These are phyloP conservation scores for Xylariaceae sp. DNA, from an alignment of 2,329 filamentous ascomycete species.

Conservation along the genomic window DNA sequence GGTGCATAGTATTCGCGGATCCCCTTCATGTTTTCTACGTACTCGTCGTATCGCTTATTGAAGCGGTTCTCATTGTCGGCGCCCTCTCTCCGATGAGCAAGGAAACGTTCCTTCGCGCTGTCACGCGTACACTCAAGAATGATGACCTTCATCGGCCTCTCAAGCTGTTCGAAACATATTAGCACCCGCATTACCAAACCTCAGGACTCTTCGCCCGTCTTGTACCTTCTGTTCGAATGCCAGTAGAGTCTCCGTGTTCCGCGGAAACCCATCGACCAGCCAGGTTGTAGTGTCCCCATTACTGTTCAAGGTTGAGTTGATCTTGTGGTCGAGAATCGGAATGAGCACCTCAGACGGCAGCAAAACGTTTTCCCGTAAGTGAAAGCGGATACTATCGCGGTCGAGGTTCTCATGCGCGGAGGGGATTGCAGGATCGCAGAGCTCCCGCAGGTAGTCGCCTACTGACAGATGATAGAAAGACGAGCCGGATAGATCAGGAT, in stretches of 20 bases:
- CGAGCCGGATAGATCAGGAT: neutral
- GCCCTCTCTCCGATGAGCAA: slow-evolving; percentile 9
- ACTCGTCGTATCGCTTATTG: slow-evolving; percentile 11
- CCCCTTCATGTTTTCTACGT: slow-evolving; percentile 12
- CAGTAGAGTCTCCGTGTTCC: slow-evolving; percentile 12
- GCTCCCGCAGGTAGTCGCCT: slow-evolving; percentile 13
- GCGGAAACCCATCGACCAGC: slow-evolving; percentile 20
- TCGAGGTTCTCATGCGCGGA: neutral
- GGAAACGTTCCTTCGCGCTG: slow-evolving; percentile 8
- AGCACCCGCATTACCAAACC: neutral
- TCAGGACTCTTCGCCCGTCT: neutral
- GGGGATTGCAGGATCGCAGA: slow-evolving; percentile 1
- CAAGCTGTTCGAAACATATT: too few species aligned
- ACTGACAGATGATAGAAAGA: slow-evolving; percentile 9
- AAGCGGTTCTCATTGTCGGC: slow-evolving; percentile 13
- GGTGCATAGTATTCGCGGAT: slow-evolving; percentile 11
- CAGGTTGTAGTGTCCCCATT: neutral
- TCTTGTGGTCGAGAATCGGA: slow-evolving; percentile 10
- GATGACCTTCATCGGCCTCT: slow-evolving; percentile 2
- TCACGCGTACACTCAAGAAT: slow-evolving; percentile 8
- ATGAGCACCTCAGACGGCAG: slow-evolving; percentile 12
- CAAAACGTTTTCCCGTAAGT: slow-evolving; percentile 8
- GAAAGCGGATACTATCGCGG: slow-evolving; percentile 3
- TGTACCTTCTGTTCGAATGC: slow-evolving; percentile 16
- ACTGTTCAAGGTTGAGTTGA: neutral